Base-by-base conservation (phyloP, 2,329 filamentous ascomycete species). In the Xenoacremonium recifei region DNA sequence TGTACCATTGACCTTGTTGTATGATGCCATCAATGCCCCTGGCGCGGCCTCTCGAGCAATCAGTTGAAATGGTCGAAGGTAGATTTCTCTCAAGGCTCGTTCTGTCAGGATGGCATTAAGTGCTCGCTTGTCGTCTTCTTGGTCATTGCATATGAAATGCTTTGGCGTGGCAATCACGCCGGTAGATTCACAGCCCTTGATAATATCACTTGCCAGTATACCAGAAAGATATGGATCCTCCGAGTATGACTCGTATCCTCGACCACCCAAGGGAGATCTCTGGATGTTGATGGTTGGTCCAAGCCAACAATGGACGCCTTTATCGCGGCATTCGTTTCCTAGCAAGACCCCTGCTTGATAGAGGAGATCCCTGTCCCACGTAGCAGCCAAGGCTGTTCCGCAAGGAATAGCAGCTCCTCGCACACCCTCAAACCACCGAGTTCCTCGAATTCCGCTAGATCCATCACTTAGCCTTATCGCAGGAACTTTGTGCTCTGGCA, bases 261-360 rank as follows among this genome's bases (percentile, higher is more conserved):
- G 55, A 13, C 69, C 69, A 4, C 62, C 69, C 5, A 70, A 58
- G 0, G 69, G 69, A 5, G 64, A 65, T 7, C 69, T 60, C 31
- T 71, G 69, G 34, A 71, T 69, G 50, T 66, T 72, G 45, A 73
- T 68, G 0, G 70, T 75, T 3, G 85, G 85, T 5, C 84, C 85
- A 12, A 89, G 72, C 49, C 84, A 77, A 9, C 87, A 75, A 58
- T 89, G 83, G 15, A 84, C 73, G 45, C 85, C 84, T 66, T 89
- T 89, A 39, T 51, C 48, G 3, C 47, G 51, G 2, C 50, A 54
- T 25, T 61, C 51, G 19, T 51, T 42, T 1, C 42, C 43, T 2
- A 53, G 35, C 21, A 51, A 23, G 18, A 23, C 37, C 13, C 50
- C 50, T 15, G 45, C 29, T 9, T 38, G 30, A 38, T 49, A 34